Evolutionary conservation across 768 basidiomycete species (phyloP).

Genomic region (Phylloporus sp.): DNA sequence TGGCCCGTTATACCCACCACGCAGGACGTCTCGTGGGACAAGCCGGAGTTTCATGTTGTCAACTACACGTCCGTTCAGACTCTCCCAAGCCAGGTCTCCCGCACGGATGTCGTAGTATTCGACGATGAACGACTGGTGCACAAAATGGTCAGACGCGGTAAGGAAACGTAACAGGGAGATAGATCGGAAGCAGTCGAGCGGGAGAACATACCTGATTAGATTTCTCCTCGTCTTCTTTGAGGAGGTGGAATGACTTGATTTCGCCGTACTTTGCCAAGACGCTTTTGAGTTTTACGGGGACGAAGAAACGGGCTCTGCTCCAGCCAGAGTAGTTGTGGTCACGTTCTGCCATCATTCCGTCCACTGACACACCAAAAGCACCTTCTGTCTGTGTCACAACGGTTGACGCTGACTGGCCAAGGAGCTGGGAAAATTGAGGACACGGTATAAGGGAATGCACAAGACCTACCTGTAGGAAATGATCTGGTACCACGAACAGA

Average conservation of each 20-base stretch:
- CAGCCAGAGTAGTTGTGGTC: constrained; percentile 21
- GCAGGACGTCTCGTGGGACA: constrained; percentile 33
- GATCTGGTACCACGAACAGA: constrained; percentile 43
- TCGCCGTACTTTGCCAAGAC: constrained; percentile 30
- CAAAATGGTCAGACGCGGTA: constrained; percentile 14
- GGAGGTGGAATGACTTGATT: constrained; percentile 25
- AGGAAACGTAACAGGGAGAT: constrained; percentile 1
- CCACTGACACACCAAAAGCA: constrained; percentile 47
- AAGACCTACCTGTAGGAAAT: constrained; percentile 41
- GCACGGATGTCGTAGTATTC: constrained; percentile 69
- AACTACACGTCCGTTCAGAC: constrained; percentile 45
- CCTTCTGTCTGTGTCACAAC: constrained; percentile 53
- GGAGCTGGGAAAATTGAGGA: constrained; percentile 37
- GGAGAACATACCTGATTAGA: constrained; percentile 26
- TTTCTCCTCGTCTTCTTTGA: constrained; percentile 25
- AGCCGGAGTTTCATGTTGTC: constrained; percentile 52
- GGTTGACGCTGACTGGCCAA: constrained; percentile 44
- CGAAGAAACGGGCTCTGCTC: constrained; percentile 24
- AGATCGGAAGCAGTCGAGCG: constrained; percentile 6
- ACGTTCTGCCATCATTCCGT: constrained; percentile 15
- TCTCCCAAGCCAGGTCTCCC: constrained; percentile 47
- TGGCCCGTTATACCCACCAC: constrained; percentile 15
- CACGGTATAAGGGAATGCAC: not conserved
- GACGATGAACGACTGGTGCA: constrained; percentile 44
- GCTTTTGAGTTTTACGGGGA: constrained; percentile 29